These are phyloP conservation scores for Solanum hybrid DNA, from an alignment of 305 asterid species.

Conservation along the genomic window DNA sequence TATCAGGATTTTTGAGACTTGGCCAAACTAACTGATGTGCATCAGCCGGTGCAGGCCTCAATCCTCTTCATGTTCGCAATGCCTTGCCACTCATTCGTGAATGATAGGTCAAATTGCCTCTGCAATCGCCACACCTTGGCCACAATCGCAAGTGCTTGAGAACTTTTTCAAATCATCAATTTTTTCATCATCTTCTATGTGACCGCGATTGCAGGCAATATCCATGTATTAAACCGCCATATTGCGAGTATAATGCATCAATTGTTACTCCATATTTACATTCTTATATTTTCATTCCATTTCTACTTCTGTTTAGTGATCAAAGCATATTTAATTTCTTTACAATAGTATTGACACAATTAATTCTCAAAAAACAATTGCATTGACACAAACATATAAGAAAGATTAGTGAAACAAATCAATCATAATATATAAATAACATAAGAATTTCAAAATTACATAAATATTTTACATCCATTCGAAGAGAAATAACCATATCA, in stretches of 20 bases:
- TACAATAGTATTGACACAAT: not conserved
- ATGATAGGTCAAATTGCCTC: too few relatives aligned
- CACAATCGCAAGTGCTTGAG: too few relatives aligned
- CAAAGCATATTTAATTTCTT: not conserved
- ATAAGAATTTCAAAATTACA: not conserved
- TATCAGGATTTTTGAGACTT: too few relatives aligned
- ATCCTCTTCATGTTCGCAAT: too few relatives aligned
- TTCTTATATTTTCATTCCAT: not conserved
- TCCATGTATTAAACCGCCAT: not conserved
- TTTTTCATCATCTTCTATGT: too few relatives aligned
- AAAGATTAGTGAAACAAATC: not conserved
- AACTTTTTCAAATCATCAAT: too few relatives aligned
- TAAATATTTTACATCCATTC: not conserved
- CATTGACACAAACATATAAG: not conserved
- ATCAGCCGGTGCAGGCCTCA: too few relatives aligned
- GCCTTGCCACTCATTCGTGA: too few relatives aligned
- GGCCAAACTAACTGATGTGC: too few relatives aligned
- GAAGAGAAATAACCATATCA: not conserved
- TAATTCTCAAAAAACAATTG: not conserved
- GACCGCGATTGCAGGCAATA: too few relatives aligned
- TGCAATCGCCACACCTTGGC: too few relatives aligned
- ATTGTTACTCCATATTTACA: not conserved
- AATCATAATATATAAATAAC: not conserved
- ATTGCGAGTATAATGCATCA: not conserved
- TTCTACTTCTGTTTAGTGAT: not conserved